phyloP scores from a whole-genome alignment of 2,329 filamentous ascomycete species.

The Fusarium sterilihyphosum region DNA sequence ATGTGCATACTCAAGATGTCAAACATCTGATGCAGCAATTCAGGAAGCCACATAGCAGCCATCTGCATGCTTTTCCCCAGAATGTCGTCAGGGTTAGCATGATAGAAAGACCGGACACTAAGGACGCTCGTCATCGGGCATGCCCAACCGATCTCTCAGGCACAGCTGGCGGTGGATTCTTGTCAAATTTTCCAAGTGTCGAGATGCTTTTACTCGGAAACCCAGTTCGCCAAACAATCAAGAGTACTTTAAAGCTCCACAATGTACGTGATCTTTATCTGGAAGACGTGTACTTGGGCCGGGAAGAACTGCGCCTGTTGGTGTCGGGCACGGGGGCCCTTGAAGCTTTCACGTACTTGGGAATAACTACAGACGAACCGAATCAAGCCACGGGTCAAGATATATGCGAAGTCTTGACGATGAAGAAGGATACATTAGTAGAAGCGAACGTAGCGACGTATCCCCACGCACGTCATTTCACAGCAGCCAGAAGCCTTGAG shows the following conservation, averaged over 20 bases:
- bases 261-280: not conserved
- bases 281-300: not conserved
- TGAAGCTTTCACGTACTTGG: not conserved
- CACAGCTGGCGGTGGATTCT: not conserved
- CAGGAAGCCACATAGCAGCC: not conserved
- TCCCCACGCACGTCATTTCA: not conserved
- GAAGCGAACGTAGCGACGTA: not conserved
- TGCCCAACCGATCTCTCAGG: not conserved
- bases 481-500: not conserved
- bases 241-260: not conserved
- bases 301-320: not conserved
- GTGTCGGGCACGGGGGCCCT: not conserved
- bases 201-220: not conserved
- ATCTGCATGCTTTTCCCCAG: not conserved
- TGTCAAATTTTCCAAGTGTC: not conserved
- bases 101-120: rapidly evolving
- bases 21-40: not conserved
- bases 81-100: not conserved
- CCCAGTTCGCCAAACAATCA: not conserved
- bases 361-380: not conserved
- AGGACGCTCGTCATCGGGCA: not conserved
- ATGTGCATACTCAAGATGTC: not conserved
- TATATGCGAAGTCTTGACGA: not conserved
- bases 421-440: not conserved
- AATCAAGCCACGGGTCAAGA: not conserved